Conservation (phyloP, 805 yeast genomes). For the Sugiyamaella valdiviana region DNA sequence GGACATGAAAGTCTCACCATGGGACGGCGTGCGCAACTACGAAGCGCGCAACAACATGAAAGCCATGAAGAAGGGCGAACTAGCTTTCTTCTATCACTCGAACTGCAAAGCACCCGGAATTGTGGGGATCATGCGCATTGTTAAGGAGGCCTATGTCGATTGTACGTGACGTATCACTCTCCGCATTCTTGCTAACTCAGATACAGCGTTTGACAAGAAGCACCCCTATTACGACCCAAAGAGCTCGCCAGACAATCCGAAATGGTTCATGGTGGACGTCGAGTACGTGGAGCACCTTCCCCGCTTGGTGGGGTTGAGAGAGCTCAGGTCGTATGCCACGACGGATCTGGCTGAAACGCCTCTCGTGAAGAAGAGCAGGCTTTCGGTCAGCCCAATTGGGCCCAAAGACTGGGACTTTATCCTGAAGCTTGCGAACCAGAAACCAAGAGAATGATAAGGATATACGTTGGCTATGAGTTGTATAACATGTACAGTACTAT, state of each 20-base stretch:
- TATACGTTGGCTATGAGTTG: not conserved
- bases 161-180: constrained; percentile 10
- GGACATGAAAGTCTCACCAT: constrained; percentile 37
- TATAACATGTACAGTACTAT: too few species aligned
- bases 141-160: constrained; percentile 31
- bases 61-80: constrained; percentile 43
- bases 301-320: constrained; percentile 38
- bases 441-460: not conserved
- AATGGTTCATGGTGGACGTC: constrained; percentile 56
- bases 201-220: constrained; percentile 36
- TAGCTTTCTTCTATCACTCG: constrained; percentile 49
- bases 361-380: constrained; percentile 44
- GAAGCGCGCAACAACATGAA: constrained; percentile 50
- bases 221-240: constrained; percentile 46
- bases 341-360: constrained; percentile 36
- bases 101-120: constrained; percentile 51
- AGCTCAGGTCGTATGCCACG: constrained; percentile 31
- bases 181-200: constrained; percentile 6
- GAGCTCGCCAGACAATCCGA: constrained; percentile 37
- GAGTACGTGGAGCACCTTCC: constrained; percentile 38
- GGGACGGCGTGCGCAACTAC: constrained; percentile 57
- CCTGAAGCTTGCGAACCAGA: constrained; percentile 24
- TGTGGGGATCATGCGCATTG: constrained; percentile 39
- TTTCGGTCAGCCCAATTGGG: constrained; percentile 48
- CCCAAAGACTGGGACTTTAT: constrained; percentile 38